Evolutionary conservation across 2,329 filamentous ascomycete genomes (phyloP), one percentile per base, ranked within the genome.

Genomic region (Canariomyces notabilis): DNA sequence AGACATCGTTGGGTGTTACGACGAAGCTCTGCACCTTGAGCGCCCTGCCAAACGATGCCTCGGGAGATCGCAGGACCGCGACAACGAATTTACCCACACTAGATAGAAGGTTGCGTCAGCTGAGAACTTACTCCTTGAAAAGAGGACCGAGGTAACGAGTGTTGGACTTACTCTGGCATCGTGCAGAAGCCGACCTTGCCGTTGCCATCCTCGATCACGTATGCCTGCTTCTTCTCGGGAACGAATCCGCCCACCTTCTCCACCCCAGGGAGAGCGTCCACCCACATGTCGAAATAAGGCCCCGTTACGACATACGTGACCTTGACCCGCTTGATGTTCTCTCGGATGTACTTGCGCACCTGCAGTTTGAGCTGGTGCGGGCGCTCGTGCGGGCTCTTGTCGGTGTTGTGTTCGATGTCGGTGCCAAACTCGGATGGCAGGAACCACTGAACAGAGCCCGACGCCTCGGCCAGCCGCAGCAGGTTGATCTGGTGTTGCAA

Each of bases 11-110:
- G 0, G 81, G 77, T 0, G 80, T 86, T 2, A 77, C 74, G 0
- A 83, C 82, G 54, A 87, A 89, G 0, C 83, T 87, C 58, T 87
- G 83, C 2, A 88, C 80, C 48, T 79, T 82, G 26, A 88, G 64
- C 0, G 77, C 74, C 43, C 75, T 73, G 52, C 77, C 77, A 26
- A 70, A 70, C 0, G 77, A 70, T 5, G 64, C 68, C 8, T 73
- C 63, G 2, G 79, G 77, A 48, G 82, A 76, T 14, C 69, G 70
- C 12, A 88, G 70, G 1, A 82, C 75, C 0, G 78, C 78, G 1
- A 80, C 77, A 1, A 87, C 73, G 19, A 84, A 73, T 45, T 77
- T 80, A 4, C 84, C 85, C 8, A 87, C 83, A 57, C 80, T 83
- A 39, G 5, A 4, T 14, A 15, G n/a, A n/a, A n/a, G n/a, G 12